These are phyloP conservation scores for Geoglossum glabrum DNA, from an alignment of 495 filamentous ascomycete species.

Conservation along the genomic window DNA sequence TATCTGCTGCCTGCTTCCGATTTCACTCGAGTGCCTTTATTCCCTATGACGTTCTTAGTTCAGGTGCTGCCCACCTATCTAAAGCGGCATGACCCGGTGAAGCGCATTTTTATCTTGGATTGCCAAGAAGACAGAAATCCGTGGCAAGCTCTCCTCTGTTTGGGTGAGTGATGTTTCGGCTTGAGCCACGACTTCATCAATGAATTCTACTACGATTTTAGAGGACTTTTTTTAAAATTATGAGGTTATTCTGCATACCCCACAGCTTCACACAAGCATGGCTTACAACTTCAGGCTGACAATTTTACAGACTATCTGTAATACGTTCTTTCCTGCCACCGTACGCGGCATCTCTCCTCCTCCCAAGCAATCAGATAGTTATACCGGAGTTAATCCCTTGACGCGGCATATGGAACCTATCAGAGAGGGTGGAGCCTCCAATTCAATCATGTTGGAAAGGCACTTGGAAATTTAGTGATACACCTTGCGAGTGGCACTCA, in stretches of 20 bases:
- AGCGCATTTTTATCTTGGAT: no score
- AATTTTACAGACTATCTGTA: background rate
- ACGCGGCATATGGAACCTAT: background rate
- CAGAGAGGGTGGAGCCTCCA: no score
- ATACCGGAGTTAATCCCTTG: background rate
- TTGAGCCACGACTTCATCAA: background rate
- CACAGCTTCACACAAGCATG: background rate
- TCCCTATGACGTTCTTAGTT: no score
- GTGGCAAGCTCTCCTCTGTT: no score
- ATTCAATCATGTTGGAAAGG: background rate
- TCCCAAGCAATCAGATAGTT: background rate
- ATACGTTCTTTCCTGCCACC: background rate
- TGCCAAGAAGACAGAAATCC: no score
- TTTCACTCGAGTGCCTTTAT: no score
- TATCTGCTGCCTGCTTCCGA: no score
- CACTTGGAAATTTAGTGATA: background rate
- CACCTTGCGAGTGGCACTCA: background rate
- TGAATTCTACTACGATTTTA: background rate
- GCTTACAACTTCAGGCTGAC: background rate
- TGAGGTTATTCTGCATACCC: background rate
- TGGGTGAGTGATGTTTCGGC: no score
- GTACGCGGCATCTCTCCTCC: background rate
- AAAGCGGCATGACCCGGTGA: no score
- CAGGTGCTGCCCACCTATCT: no score
- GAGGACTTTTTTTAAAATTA: background rate